Conservation (phyloP, 495 filamentous ascomycete species). For the Halenospora varia region DNA sequence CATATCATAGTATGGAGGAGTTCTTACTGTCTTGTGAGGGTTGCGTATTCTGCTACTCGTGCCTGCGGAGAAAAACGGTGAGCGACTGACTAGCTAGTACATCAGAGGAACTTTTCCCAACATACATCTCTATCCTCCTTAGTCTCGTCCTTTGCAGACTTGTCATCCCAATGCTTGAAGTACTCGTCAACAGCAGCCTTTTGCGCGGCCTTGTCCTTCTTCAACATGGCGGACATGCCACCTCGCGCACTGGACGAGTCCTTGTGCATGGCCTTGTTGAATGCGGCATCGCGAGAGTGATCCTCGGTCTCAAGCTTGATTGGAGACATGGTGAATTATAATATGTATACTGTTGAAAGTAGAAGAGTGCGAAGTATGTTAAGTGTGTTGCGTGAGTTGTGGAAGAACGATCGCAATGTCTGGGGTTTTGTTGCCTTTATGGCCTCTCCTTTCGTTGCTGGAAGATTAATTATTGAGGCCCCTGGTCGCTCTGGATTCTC, state of each 20-base stretch:
- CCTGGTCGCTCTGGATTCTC: neutral
- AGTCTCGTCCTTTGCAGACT: conserved; percentile 78
- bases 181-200: conserved; percentile 93
- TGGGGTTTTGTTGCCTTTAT: neutral
- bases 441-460: neutral
- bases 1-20: conserved; percentile 17
- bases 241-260: conserved; percentile 66
- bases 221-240: conserved; percentile 78
- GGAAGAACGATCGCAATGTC: neutral
- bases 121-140: conserved; percentile 71
- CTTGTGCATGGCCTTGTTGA: conserved; percentile 90
- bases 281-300: conserved; percentile 83
- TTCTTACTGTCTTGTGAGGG: conserved; percentile 84
- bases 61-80: conserved; percentile 44
- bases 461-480: neutral
- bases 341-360: neutral
- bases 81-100: conserved; percentile 13
- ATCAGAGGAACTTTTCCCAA: neutral
- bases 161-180: conserved; percentile 99
- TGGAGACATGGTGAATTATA: conserved; percentile 52
- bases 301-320: conserved; percentile 80
- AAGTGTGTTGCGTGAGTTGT: neutral
- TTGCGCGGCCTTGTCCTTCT: conserved; percentile 78
- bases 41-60: conserved; percentile 87
- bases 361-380: neutral